Conservation (phyloP, 2,329 filamentous ascomycete genomes). For the Peltaster fructicola region DNA sequence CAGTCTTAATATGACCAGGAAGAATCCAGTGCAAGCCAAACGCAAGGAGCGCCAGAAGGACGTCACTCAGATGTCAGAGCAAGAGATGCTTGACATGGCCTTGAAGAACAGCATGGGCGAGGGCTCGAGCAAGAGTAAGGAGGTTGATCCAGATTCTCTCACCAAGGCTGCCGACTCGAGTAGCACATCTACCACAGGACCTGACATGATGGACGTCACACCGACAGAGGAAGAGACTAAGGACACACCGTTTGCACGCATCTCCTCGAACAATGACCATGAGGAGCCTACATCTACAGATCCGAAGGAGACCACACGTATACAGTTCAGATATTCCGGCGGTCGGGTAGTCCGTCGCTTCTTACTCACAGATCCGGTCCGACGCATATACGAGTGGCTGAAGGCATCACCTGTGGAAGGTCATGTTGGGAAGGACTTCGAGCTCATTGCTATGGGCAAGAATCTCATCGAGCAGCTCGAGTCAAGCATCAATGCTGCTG, state of each 20-base stretch:
- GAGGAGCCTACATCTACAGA: slow-evolving; percentile 52
- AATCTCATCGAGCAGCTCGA: slow-evolving; percentile 67
- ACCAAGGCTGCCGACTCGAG: slow-evolving; percentile 45
- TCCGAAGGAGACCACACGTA: slow-evolving; percentile 55
- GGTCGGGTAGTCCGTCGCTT: slow-evolving; percentile 84
- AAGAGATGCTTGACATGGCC: slow-evolving; percentile 92
- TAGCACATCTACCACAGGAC: too few species aligned
- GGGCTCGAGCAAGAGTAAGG: slow-evolving; percentile 32
- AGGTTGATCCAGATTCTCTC: slow-evolving; percentile 71
- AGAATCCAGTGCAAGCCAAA: slow-evolving; percentile 75
- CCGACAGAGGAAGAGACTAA: slow-evolving; percentile 2
- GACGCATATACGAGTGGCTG: slow-evolving; percentile 86
- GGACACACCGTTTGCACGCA: slow-evolving; percentile 42
- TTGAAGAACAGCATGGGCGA: slow-evolving; percentile 68
- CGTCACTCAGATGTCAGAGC: slow-evolving; percentile 80
- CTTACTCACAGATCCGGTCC: slow-evolving; percentile 54
- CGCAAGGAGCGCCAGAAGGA: slow-evolving; percentile 52
- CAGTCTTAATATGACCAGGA: slow-evolving; percentile 70
- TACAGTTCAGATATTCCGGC: slow-evolving; percentile 77
- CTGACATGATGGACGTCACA: slow-evolving; percentile 13
- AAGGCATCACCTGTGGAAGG: slow-evolving; percentile 74
- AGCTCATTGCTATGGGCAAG: slow-evolving; percentile 72
- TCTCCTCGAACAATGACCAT: slow-evolving; percentile 57
- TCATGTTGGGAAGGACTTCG: slow-evolving; percentile 62
- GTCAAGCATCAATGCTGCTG: slow-evolving; percentile 55